A percentile compares a stretch with the other conserved stretches of the same genome.
Evolutionary conservation across 139 green algal species (phyloP).

Genomic region (Coelastrella sp.): DNA sequence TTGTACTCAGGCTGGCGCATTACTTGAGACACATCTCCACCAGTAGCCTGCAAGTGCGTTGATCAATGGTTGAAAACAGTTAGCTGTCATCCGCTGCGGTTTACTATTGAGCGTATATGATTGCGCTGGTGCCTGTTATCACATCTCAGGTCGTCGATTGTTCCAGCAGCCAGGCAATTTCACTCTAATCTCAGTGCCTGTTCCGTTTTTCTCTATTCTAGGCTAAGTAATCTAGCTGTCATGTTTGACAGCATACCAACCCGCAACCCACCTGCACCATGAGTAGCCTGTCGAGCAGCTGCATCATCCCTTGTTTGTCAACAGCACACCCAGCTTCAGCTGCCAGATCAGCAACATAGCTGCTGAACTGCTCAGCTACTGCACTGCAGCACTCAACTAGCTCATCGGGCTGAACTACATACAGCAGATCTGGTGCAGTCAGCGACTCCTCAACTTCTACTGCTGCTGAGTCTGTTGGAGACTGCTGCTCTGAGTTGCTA

Average conservation of each 20-base stretch:
- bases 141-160: too few relatives aligned
- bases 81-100: too few relatives aligned
- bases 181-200: too few relatives aligned
- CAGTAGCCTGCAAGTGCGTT: neutral
- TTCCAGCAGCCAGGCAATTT: too few relatives aligned
- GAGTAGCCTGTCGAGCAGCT: neutral
- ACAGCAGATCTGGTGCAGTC: neutral
- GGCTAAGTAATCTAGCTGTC: too few relatives aligned
- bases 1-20: neutral
- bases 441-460: neutral
- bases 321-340: neutral
- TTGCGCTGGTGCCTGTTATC: too few relatives aligned
- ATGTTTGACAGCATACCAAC: too few relatives aligned
- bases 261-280: neutral
- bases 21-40: neutral
- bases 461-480: neutral
- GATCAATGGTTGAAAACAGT: too few relatives aligned
- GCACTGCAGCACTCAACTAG: neutral
- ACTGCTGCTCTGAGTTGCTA: neutral
- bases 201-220: too few relatives aligned
- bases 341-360: neutral
- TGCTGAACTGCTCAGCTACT: neutral
- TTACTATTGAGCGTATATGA: too few relatives aligned
- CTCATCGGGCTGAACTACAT: neutral
- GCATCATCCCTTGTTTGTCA: neutral